phyloP scores from a whole-genome alignment of 139 green algal species.

The Edaphochlamys debaryana region DNA sequence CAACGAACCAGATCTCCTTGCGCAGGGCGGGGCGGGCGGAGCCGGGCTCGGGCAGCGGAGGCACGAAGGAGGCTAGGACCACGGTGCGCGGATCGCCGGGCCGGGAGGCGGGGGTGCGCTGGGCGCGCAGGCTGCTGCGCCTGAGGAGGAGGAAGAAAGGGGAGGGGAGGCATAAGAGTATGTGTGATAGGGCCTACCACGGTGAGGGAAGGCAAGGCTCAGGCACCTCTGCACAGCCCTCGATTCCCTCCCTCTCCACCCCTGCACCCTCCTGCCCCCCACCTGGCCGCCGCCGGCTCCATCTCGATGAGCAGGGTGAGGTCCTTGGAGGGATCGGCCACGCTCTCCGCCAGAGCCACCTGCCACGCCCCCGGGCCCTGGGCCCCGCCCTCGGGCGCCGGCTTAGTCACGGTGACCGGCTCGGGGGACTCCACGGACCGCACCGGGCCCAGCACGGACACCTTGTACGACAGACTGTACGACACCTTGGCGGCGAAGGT shows the following conservation, averaged over 20 bases:
- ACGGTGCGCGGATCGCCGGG: background rate
- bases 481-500: conserved; percentile 16
- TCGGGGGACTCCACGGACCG: conserved; percentile 21
- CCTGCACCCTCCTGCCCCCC: background rate
- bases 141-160: background rate
- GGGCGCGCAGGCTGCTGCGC: conserved; percentile 8
- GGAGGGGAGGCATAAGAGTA: background rate
- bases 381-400: background rate
- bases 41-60: background rate
- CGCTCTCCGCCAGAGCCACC: background rate
- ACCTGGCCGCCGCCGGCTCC: background rate
- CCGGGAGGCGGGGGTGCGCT: conserved; percentile 2
- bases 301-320: conserved; percentile 51
- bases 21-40: background rate
- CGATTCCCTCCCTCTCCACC: too few species aligned
- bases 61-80: conserved; percentile 51
- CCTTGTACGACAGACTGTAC: conserved; percentile 46
- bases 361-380: background rate
- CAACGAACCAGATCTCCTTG: conserved; percentile 43
- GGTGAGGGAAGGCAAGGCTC: too few species aligned
- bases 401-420: background rate
- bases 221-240: too few species aligned
- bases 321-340: conserved; percentile 46
- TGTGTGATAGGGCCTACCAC: background rate
- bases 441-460: conserved; percentile 18